Evolutionary conservation across 2,329 filamentous ascomycete genomes (phyloP).

Genomic region (Phaeosphaeriaceae sp.): DNA sequence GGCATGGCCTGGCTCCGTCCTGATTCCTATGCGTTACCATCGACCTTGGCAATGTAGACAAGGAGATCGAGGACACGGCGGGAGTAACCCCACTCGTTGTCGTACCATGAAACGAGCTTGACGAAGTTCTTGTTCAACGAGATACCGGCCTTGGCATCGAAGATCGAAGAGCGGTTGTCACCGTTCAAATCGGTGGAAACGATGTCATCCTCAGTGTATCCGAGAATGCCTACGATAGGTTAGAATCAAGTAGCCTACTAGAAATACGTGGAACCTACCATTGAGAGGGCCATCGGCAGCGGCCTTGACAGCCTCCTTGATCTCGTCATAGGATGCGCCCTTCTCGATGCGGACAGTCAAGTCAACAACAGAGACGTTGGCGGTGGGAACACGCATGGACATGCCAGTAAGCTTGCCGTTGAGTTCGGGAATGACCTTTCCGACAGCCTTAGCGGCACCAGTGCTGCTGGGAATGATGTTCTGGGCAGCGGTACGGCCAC

Average conservation of each 20-base stretch:
- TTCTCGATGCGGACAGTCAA: conserved; percentile 94
- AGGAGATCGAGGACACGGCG: conserved; percentile 69
- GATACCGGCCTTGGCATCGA: conserved; percentile 99
- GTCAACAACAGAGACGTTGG: conserved; percentile 99
- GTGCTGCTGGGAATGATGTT: conserved; percentile 99
- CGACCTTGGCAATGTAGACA: conserved; percentile 53
- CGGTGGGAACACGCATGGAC: conserved; percentile 97
- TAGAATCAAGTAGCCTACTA: conserved; percentile 18
- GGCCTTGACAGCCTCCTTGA: conserved; percentile 88
- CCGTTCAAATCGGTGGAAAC: conserved; percentile 95
- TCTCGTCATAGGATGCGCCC: conserved; percentile 83
- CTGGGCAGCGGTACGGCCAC: conserved; percentile 97
- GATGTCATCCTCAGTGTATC: conserved; percentile 95
- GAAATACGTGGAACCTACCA: too few relatives aligned
- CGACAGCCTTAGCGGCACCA: conserved; percentile 99
- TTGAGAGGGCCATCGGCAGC: conserved; percentile 84
- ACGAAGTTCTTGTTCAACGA: conserved; percentile 98
- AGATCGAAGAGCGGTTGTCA: conserved; percentile 93
- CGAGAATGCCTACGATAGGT: conserved; percentile 73
- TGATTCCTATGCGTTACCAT: conserved; percentile 52
- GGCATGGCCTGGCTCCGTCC: conserved; percentile 44
- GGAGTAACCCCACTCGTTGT: conserved; percentile 99
- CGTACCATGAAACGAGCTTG: conserved; percentile 98
- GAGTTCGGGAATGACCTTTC: conserved; percentile 97
- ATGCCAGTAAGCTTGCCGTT: conserved; percentile 99